Conservation (phyloP, 2,329 filamentous ascomycete genomes). For the Botrytis pseudocinerea region DNA sequence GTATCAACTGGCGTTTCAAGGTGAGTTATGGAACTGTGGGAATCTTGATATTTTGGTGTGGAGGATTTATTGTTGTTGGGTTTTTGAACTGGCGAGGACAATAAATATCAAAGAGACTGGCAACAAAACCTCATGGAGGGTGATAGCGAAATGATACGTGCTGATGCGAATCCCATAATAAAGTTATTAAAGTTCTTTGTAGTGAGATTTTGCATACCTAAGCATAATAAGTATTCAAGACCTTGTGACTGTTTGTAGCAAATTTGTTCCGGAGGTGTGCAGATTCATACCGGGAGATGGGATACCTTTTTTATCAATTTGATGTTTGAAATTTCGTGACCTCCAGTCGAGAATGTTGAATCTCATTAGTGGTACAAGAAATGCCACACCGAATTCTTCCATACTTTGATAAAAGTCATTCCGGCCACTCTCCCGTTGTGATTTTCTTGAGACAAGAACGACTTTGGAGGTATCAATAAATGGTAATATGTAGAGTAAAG, state of each 20-base stretch:
- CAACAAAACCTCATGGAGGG: background rate
- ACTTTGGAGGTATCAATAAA: too few relatives aligned
- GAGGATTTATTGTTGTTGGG: too few relatives aligned
- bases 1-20: rapidly evolving
- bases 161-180: rapidly evolving
- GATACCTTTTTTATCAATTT: background rate
- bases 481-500: too few relatives aligned
- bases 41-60: too few relatives aligned
- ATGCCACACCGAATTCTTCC: background rate
- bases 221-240: background rate
- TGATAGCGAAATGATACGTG: background rate
- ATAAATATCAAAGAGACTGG: background rate
- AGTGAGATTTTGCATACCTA: background rate
- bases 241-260: background rate
- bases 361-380: background rate
- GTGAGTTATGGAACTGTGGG: too few relatives aligned
- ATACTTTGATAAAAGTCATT: too few relatives aligned
- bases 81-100: background rate
- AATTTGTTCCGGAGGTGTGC: background rate
- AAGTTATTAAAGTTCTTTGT: background rate
- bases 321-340: background rate
- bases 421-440: too few relatives aligned
- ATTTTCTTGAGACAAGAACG: too few relatives aligned
- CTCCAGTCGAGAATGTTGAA: background rate
- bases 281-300: background rate